phyloP scores from a whole-genome alignment of 1,139 yeast genomes.

The Kurtzmaniella quercitrusa region DNA sequence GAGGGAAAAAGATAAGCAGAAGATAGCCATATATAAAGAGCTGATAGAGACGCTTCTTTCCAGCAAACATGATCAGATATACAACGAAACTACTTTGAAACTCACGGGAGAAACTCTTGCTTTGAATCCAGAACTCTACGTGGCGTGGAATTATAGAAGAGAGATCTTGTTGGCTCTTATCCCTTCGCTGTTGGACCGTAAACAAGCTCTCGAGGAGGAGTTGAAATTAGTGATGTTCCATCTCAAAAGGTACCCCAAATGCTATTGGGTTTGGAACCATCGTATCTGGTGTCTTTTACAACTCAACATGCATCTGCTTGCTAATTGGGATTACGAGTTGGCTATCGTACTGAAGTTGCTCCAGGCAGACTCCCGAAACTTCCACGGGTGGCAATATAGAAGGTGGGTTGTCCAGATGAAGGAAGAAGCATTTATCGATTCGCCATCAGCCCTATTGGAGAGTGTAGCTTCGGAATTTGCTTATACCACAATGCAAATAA shows the following conservation, averaged over 20 bases:
- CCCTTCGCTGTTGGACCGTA: conserved; percentile 15
- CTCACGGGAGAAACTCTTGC: conserved; percentile 48
- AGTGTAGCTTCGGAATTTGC: conserved; percentile 53
- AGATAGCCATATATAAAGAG: conserved; percentile 52
- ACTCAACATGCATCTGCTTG: conserved; percentile 39
- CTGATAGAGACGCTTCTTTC: conserved; percentile 42
- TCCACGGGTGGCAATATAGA: conserved; percentile 95
- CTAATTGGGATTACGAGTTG: conserved; percentile 68
- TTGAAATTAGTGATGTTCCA: conserved; percentile 55
- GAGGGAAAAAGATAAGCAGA: conserved; percentile 45
- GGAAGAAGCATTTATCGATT: conserved; percentile 25
- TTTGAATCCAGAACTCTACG: conserved; percentile 81
- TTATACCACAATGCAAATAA: conserved; percentile 76
- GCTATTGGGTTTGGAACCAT: conserved; percentile 97
- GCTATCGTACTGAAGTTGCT: conserved; percentile 64
- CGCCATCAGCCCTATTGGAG: conserved; percentile 16
- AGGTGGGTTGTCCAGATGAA: conserved; percentile 59
- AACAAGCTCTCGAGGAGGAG: conserved; percentile 51
- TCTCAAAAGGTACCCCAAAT: conserved; percentile 71
- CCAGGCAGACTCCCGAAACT: conserved; percentile 74
- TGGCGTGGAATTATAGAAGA: conserved; percentile 87
- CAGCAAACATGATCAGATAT: conserved; percentile 24
- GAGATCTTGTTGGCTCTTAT: conserved; percentile 51
- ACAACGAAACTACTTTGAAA: conserved; percentile 42
- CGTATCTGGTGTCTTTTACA: conserved; percentile 74